These are phyloP conservation scores for Vicia villosa DNA, from an alignment of 306 rosid genomes.

Conservation along the genomic window DNA sequence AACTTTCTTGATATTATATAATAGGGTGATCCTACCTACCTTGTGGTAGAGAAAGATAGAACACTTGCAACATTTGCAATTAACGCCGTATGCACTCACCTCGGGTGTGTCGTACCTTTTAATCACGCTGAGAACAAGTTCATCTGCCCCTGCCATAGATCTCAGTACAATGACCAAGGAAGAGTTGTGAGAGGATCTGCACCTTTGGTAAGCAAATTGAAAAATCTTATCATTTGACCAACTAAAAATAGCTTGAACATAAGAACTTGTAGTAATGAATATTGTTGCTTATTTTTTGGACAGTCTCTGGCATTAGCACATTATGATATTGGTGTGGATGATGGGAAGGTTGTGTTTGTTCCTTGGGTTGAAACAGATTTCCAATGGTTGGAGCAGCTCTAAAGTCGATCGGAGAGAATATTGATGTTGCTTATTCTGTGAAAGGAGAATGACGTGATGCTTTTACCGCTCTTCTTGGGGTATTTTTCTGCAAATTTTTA, in stretches of 20 bases:
- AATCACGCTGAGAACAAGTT: slow-evolving; percentile 84
- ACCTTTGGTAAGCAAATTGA: slow-evolving; percentile 70
- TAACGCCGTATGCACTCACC: slow-evolving; percentile 98
- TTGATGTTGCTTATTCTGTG: too few relatives aligned
- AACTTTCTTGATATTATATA: slow-evolving; percentile 1
- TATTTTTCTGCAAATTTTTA: too few relatives aligned
- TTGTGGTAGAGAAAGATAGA: slow-evolving; percentile 88
- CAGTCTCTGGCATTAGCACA: slow-evolving; percentile 88
- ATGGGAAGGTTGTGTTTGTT: slow-evolving; percentile 81
- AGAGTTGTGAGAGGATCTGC: slow-evolving; percentile 97
- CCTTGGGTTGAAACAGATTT: slow-evolving; percentile 96
- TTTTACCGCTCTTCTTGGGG: too few relatives aligned
- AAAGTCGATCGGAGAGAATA: too few relatives aligned
- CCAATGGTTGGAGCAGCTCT: too few relatives aligned
- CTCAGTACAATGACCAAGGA: slow-evolving; percentile 92
- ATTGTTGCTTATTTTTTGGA: slow-evolving; percentile 28
- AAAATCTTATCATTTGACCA: background rate
- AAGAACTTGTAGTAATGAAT: background rate
- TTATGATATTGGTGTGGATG: slow-evolving; percentile 65
- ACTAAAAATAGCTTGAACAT: background rate
- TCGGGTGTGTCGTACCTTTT: slow-evolving; percentile 98
- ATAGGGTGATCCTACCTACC: slow-evolving; percentile 97
- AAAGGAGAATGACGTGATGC: too few relatives aligned
- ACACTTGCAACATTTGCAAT: slow-evolving; percentile 85
- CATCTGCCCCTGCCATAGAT: slow-evolving; percentile 99